Evolutionary conservation across 2,329 filamentous ascomycete species (phyloP).

Genomic region (Cordyceps pruinosa): DNA sequence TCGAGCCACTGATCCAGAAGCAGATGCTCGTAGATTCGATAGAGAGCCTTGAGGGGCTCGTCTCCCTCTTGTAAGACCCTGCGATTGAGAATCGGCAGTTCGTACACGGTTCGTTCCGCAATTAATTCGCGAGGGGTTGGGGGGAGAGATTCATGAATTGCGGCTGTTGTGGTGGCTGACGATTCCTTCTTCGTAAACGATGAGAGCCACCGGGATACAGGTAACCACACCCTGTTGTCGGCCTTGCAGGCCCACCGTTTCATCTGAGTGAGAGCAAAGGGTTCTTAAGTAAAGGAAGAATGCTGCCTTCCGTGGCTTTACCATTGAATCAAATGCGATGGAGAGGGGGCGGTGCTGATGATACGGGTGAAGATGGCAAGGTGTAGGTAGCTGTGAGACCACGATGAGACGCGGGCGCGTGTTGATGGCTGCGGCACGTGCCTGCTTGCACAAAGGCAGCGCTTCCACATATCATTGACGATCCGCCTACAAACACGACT

Average conservation of each 20-base stretch:
- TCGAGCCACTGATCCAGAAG: slow-evolving; percentile 16
- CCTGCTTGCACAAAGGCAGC: slow-evolving; percentile 6
- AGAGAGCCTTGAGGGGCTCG: slow-evolving; percentile 13
- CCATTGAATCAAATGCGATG: slow-evolving; percentile 2
- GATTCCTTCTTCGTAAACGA: slow-evolving; percentile 5
- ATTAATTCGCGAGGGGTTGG: slow-evolving; percentile 12
- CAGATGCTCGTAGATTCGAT: slow-evolving; percentile 17
- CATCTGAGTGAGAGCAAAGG: background rate
- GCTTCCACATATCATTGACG: background rate
- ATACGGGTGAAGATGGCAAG: background rate
- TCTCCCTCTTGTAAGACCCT: slow-evolving; percentile 8
- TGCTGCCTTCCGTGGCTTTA: background rate
- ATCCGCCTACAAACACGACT: background rate
- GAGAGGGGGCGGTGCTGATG: slow-evolving; percentile 1
- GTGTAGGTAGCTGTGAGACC: slow-evolving; percentile 1
- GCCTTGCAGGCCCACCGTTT: background rate
- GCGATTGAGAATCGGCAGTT: slow-evolving; percentile 15
- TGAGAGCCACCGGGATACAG: slow-evolving; percentile 1
- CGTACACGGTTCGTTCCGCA: slow-evolving; percentile 13
- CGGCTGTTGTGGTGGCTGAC: slow-evolving; percentile 1
- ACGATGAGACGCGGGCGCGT: background rate
- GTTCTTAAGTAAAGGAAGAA: background rate
- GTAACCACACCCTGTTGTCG: slow-evolving; percentile 1
- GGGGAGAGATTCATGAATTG: slow-evolving; percentile 25
- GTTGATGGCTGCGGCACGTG: slow-evolving; percentile 5